Percentiles rank a stretch among this genome's conserved stretches.
Conservation (phyloP, 768 basidiomycete genomes). For the Mycena amicta region DNA sequence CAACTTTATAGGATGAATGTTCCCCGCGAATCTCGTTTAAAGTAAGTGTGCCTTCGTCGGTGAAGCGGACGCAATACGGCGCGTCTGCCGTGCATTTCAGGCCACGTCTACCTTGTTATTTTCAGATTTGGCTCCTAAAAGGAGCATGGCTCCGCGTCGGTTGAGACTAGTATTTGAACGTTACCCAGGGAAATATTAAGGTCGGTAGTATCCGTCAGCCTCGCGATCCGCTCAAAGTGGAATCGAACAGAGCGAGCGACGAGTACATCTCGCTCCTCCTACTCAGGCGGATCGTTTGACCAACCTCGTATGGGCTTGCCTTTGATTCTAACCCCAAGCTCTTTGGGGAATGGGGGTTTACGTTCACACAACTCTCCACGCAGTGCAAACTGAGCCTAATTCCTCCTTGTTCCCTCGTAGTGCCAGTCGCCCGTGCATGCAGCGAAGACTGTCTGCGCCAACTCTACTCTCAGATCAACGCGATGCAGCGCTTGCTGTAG, state of each 20-base stretch:
- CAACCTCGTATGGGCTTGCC: slow-evolving; percentile 49
- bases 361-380: slow-evolving; percentile 57
- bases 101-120: slow-evolving; percentile 42
- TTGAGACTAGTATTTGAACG: slow-evolving; percentile 38
- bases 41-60: slow-evolving; percentile 35
- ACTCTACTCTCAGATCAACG: slow-evolving; percentile 56
- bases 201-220: slow-evolving; percentile 39
- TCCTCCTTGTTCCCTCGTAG: slow-evolving; percentile 38
- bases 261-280: slow-evolving; percentile 23
- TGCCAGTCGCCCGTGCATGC: slow-evolving; percentile 54
- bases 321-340: slow-evolving; percentile 54
- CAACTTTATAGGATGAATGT: slow-evolving; percentile 71
- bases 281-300: slow-evolving; percentile 1
- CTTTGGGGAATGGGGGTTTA: slow-evolving; percentile 52
- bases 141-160: slow-evolving; percentile 45
- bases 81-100: slow-evolving; percentile 31
- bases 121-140: slow-evolving; percentile 59
- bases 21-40: slow-evolving; percentile 62
- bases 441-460: slow-evolving; percentile 60
- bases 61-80: slow-evolving; percentile 18
- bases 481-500: slow-evolving; percentile 50
- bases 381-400: slow-evolving; percentile 53
- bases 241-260: slow-evolving; percentile 27
- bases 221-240: slow-evolving; percentile 41
- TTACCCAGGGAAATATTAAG: slow-evolving; percentile 48